phyloP scores from a whole-genome alignment of 441 rosid species.

The Erodium moschatum region DNA sequence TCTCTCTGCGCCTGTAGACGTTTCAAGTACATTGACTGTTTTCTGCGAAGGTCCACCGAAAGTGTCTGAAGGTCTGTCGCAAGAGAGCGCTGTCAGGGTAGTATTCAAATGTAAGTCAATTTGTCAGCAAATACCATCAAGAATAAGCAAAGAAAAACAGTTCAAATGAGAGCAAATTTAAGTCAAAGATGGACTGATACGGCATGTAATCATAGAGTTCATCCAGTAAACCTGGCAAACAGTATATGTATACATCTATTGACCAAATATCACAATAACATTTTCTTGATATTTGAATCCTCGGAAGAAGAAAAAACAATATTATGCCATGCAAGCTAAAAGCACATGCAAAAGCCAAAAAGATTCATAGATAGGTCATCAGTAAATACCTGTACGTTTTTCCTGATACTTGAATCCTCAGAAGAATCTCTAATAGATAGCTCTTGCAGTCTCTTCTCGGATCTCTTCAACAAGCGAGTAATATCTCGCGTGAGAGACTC shows the following conservation, averaged over 20 bases:
- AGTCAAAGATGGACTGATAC: not conserved
- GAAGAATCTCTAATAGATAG: slow-evolving; percentile 1
- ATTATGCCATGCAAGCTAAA: not conserved
- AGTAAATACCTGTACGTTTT: slow-evolving; percentile 6
- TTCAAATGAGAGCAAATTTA: not conserved
- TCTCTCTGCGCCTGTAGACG: slow-evolving; percentile 9
- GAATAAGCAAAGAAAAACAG: not conserved
- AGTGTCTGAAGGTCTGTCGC: slow-evolving; percentile 9
- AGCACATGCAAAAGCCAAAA: not conserved
- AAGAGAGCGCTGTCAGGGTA: slow-evolving; percentile 10
- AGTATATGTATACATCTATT: not conserved
- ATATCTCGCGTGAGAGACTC: slow-evolving; percentile 5
- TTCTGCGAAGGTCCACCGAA: slow-evolving; percentile 4
- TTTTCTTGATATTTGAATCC: too few relatives aligned
- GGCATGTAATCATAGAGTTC: not conserved
- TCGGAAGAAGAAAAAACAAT: not conserved
- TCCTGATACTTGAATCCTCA: not conserved
- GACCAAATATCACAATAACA: not conserved
- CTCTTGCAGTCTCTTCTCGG: slow-evolving; percentile 8
- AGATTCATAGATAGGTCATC: not conserved
- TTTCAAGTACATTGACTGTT: slow-evolving; percentile 8
- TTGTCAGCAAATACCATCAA: not conserved
- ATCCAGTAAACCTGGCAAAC: not conserved
- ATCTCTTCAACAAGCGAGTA: not conserved
- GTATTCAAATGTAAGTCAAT: slow-evolving; percentile 4